These are phyloP conservation scores for Scutellospora calospora DNA, from an alignment of 371 early-diverging fungal genomes.

Conservation along the genomic window DNA sequence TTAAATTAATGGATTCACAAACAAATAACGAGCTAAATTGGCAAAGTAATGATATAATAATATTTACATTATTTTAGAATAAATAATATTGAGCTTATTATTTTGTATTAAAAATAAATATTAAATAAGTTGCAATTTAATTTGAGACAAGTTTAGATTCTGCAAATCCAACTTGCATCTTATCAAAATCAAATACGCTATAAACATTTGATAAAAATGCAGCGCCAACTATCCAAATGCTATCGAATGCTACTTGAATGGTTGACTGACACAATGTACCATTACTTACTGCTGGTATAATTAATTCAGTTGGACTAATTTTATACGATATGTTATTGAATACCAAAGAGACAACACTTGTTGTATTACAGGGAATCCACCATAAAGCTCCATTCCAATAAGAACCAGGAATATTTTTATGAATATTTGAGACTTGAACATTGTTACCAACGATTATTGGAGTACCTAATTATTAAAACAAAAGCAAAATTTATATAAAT, in stretches of 20 bases:
- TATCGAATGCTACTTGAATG: conserved; percentile 54
- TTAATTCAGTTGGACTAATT: conserved; percentile 48
- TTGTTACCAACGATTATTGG: conserved; percentile 1
- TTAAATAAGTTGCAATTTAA: no score
- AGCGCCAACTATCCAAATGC: conserved; percentile 53
- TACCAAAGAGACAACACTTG: background rate
- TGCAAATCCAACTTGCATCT: conserved; percentile 10
- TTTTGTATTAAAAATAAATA: no score
- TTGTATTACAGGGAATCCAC: conserved; percentile 51
- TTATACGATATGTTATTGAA: conserved; percentile 45
- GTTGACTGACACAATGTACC: conserved; percentile 44
- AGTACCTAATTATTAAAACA: conserved; percentile 6
- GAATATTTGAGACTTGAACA: conserved; percentile 48
- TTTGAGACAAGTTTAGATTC: no score
- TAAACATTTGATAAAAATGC: conserved; percentile 52
- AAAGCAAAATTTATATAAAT: background rate
- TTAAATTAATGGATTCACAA: no score
- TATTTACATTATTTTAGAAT: no score
- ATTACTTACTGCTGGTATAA: conserved; percentile 37
- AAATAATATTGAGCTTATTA: no score
- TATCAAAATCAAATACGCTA: no score
- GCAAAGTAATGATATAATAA: no score
- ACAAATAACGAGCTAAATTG: no score
- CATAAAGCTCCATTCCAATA: conserved; percentile 46
- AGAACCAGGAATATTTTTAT: conserved; percentile 51